Base-by-base conservation (phyloP, 192 early-diverging fungal species). In the Coemansia aciculifera region DNA sequence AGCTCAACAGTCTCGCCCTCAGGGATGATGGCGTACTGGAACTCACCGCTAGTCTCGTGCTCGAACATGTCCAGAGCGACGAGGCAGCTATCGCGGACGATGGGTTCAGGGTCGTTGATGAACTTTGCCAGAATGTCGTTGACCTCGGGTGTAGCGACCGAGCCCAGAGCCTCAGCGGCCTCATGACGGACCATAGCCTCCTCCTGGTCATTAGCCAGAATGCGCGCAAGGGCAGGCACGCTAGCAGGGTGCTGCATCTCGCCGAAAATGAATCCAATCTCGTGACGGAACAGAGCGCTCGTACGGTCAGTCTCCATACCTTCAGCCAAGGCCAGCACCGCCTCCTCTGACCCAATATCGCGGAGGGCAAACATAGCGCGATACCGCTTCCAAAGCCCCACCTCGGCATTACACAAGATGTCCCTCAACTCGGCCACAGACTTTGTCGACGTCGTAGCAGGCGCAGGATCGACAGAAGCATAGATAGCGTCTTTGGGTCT, bases 51-150 rank as follows among this genome's bases (percentile, higher is more conserved):
- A 57, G 86, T 91, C 81, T 98, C 95, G 73, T 95, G 89, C 63
- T 94, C 95, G 59, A 88, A 93, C 94, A 99, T 99, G 63, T 99
- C 97, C 66, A 99, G 83, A 4, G 94, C 97, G 42, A 99, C 94
- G 8, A 92, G 75, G 82, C 95, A 96, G 74, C 89, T 91, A 71
- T 99, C 95, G 46, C 92, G 87, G 8, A 99, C 95, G 10, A 96
- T 93, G 11, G 86, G 85, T 62, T 93, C 92, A 5, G 87, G 65
- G 73, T 97, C 95, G 5, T 86, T 69, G 52, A 84, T 75, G 71
- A 89, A 97, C 66, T 89, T 69, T 52, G 89, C 81, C 59, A 99
- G 78, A 24, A 90, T 85, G 10, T 77, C 81, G 49, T 95, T 88
- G 64, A 89, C 89, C 75, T 99, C 93, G 40, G 89, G 87, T 2